Percentiles rank a stretch among this genome's conserved stretches.
Evolutionary conservation across 306 rosid species (phyloP).

Genomic region (Adenanthera pavonina): DNA sequence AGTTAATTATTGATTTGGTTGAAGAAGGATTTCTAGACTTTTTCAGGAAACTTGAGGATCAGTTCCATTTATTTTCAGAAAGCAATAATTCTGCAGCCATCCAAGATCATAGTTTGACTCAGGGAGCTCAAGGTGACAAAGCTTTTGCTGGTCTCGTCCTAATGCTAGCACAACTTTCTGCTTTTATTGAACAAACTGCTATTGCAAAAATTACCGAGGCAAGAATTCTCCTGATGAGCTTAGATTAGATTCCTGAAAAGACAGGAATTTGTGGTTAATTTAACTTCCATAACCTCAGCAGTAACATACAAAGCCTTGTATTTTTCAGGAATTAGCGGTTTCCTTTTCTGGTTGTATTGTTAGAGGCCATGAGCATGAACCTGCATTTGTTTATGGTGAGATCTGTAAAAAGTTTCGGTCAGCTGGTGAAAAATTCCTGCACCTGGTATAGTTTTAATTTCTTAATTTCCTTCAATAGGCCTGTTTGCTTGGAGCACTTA

Average conservation of each 20-base stretch:
- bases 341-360: conserved; percentile 86
- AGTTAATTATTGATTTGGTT: conserved; percentile 74
- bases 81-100: conserved; percentile 59
- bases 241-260: conserved; percentile 28
- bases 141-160: conserved; percentile 80
- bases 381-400: conserved; percentile 88
- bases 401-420: conserved; percentile 80
- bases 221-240: conserved; percentile 46
- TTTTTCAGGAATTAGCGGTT: conserved; percentile 80
- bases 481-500: conserved; percentile 18
- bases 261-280: conserved; percentile 35
- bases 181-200: conserved; percentile 87
- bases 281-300: conserved; percentile 33
- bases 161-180: conserved; percentile 87
- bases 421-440: conserved; percentile 81
- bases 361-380: conserved; percentile 78
- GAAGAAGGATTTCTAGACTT: conserved; percentile 95
- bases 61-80: conserved; percentile 68
- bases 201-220: conserved; percentile 91
- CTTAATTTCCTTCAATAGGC: conserved; percentile 29
- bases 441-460: conserved; percentile 63
- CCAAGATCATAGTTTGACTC: conserved; percentile 62
- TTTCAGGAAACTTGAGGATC: conserved; percentile 75
- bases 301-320: conserved; percentile 41
- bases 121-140: conserved; percentile 70